Evolutionary conservation across 2,329 filamentous ascomycete species (phyloP).

Genomic region (Fusarium pseudograminearum): DNA sequence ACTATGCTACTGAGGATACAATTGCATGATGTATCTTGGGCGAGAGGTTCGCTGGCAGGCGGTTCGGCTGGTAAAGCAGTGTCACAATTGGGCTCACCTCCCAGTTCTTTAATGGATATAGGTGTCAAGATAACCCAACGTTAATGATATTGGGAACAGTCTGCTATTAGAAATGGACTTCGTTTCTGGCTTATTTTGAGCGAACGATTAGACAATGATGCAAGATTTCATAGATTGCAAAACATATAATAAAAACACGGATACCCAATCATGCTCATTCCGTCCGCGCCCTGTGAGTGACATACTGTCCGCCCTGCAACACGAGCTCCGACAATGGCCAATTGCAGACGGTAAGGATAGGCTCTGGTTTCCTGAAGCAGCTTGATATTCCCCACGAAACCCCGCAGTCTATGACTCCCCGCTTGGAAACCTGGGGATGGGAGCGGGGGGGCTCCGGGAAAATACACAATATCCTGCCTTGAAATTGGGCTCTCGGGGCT

Average conservation of each 20-base stretch:
- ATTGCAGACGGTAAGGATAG: slow-evolving; percentile 19
- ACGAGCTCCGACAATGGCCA: slow-evolving; percentile 11
- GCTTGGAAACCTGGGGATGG: slow-evolving; percentile 11
- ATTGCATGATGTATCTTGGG: slow-evolving; percentile 7
- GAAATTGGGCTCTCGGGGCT: slow-evolving; percentile 11
- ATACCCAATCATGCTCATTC: slow-evolving; percentile 36
- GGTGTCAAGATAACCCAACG: slow-evolving; percentile 11
- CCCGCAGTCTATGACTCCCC: slow-evolving; percentile 39
- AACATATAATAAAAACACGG: slow-evolving; percentile 38
- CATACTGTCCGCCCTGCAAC: slow-evolving; percentile 17
- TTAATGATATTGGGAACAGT: slow-evolving; percentile 18
- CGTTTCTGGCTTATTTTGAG: slow-evolving; percentile 24
- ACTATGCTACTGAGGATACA: background rate
- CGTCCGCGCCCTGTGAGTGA: slow-evolving; percentile 24
- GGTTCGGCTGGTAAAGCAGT: background rate
- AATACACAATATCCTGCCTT: slow-evolving; percentile 6
- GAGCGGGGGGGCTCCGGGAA: slow-evolving; percentile 2
- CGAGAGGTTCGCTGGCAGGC: slow-evolving; percentile 2
- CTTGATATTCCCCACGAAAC: slow-evolving; percentile 35
- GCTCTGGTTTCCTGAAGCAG: slow-evolving; percentile 21
- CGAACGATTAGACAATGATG: slow-evolving; percentile 34
- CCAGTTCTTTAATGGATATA: slow-evolving; percentile 15
- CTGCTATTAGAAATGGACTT: slow-evolving; percentile 23
- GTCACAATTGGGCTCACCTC: background rate
- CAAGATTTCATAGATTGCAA: slow-evolving; percentile 40